Base-by-base conservation (phyloP, 106 monocot genomes). In the Dioscorea dumetorum region DNA sequence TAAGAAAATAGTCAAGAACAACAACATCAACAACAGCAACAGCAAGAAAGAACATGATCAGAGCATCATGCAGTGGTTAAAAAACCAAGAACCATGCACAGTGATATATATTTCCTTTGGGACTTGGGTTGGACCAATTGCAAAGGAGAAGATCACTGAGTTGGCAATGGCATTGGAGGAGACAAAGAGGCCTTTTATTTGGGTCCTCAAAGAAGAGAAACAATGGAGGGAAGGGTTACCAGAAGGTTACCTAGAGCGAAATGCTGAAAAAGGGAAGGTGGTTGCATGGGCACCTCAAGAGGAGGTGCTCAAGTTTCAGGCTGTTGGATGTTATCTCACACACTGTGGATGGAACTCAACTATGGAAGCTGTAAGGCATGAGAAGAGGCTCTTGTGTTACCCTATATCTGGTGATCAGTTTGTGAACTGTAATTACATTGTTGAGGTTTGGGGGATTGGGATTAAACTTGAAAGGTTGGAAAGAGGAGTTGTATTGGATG, bases 271-370 rank as follows among this genome's bases (percentile, higher is more conserved):
- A 2, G 85, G 82, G 58, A 85, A 78, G 74, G 48, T 90, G 24
- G 85, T 90, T 5, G 57, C 22, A 0, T 90, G 89, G 89, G 85
- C 72, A 17, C 89, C 85, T n/a, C 89, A 90, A 72, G 69, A 64
- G 52, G 72, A 72, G 32, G 85, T 90, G 49, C 78, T 90, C 13
- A 18, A 21, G 49, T 82, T 76, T 53, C n/a, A 15, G 11, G 78
- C 85, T 12, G 71, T 85, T 4, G 79, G 79, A 12, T 85, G 84
- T 69, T 81, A 72, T 59, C 52, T 88, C 31, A 82, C 82, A 14
- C 84, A 88, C 59, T 85, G 84, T 24, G 88, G 88, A 18, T 88
- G 88, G 88, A 88, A 88, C 76, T 88, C 88, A 3, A 88, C 82
- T 14, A 2, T 85, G 63, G 88, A 88, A 68, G 84, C 88, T 17